Conservation (phyloP, 768 basidiomycete species). For the Tephrocybe sp. region DNA sequence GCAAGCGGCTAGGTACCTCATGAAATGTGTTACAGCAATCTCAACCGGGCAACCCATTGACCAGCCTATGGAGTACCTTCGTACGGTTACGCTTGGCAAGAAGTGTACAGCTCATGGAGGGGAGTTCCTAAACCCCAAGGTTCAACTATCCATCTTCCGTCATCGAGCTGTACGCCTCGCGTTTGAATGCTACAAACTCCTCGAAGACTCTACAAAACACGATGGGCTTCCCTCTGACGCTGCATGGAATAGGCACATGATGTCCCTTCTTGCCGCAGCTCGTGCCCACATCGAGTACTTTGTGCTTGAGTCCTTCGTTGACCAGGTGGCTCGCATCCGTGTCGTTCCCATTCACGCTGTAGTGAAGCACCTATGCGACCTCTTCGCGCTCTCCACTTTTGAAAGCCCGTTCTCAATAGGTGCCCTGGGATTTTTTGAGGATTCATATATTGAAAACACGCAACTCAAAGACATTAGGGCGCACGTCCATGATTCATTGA, state of each 20-base stretch:
- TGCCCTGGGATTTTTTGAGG: constrained; percentile 21
- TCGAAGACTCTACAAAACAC: constrained; percentile 7
- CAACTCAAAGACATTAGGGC: constrained; percentile 16
- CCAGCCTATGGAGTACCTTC: constrained; percentile 11
- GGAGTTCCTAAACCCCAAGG: constrained; percentile 15
- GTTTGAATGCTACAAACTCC: constrained; percentile 12
- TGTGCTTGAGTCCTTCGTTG: constrained; percentile 19
- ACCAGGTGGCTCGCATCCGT: constrained; percentile 6
- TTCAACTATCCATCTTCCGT: constrained; percentile 17
- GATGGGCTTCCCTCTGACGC: constrained; percentile 9
- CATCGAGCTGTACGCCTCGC: constrained; percentile 21
- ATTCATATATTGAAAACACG: constrained; percentile 15
- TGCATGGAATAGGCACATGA: constrained; percentile 26
- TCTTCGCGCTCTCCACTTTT: constrained; percentile 23
- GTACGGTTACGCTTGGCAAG: background rate
- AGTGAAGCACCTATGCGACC: constrained; percentile 17
- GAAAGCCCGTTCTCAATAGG: constrained; percentile 20
- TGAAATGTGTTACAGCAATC: constrained; percentile 16
- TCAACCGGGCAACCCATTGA: background rate
- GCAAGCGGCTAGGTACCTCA: constrained; percentile 24
- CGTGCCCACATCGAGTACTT: constrained; percentile 23
- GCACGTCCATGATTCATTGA: constrained; percentile 10
- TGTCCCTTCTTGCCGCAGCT: constrained; percentile 20
- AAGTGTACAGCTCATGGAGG: constrained; percentile 2
- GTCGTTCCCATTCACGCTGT: constrained; percentile 7